phyloP scores from a whole-genome alignment of 148 eudicot genomes.

The Vaccinium vitisidaea region DNA sequence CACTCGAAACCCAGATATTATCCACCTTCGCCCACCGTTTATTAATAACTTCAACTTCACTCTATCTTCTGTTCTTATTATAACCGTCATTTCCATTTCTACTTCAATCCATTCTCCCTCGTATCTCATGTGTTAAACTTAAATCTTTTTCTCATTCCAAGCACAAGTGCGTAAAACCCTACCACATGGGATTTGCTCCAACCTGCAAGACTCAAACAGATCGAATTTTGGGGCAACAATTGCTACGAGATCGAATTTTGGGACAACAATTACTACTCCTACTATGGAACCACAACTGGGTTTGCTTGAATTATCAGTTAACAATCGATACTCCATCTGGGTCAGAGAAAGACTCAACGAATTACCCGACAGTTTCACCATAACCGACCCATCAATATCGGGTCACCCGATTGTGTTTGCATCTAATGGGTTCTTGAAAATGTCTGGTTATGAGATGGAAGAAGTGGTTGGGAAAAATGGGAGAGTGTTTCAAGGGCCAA shows the following conservation, averaged over 20 bases:
- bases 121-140: conserved; percentile 25
- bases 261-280: conserved; percentile 24
- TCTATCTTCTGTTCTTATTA: not conserved
- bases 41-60: conserved; percentile 19
- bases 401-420: conserved; percentile 94
- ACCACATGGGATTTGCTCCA: conserved; percentile 78
- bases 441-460: conserved; percentile 67
- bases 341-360: conserved; percentile 74
- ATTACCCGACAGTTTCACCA: conserved; percentile 62
- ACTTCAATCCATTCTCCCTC: not conserved
- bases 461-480: conserved; percentile 87
- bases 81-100: not conserved
- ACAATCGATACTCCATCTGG: conserved; percentile 55
- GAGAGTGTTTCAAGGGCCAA: conserved; percentile 82
- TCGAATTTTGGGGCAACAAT: not conserved
- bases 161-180: conserved; percentile 28
- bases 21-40: not conserved
- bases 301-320: conserved; percentile 53
- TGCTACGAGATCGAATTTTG: conserved; percentile 21
- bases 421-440: conserved; percentile 72
- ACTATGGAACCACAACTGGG: conserved; percentile 64
- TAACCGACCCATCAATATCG: conserved; percentile 76
- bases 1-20: conserved; percentile 30
- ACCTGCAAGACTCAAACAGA: conserved; percentile 16
- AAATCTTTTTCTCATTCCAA: conserved; percentile 11